These are phyloP conservation scores for Botryococcus braunii DNA, from an alignment of 163 green algal genomes.

Conservation along the genomic window DNA sequence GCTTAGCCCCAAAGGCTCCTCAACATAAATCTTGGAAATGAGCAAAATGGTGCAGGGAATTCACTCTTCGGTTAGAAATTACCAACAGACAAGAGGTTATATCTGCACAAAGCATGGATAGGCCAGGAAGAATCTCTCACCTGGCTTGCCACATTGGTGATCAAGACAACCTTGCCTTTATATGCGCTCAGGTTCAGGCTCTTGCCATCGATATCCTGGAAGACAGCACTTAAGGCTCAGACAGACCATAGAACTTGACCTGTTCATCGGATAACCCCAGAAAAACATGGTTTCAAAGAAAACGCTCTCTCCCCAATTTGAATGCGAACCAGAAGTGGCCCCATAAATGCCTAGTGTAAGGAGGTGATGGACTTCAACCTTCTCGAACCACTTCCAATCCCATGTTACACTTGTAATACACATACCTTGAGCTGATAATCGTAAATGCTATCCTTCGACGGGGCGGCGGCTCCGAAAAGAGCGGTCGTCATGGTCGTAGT, in stretches of 20 bases:
- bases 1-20: too few species aligned
- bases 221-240: background rate
- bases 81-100: too few species aligned
- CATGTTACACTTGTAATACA: background rate
- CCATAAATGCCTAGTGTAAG: background rate
- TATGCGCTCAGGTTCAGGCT: conserved; percentile 20
- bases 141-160: conserved; percentile 31
- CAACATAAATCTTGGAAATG: too few species aligned
- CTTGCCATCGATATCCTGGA: conserved; percentile 35
- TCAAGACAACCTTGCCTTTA: conserved; percentile 34
- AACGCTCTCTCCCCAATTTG: background rate
- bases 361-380: background rate
- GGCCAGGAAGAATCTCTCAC: too few species aligned
- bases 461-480: conserved; percentile 1
- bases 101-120: background rate
- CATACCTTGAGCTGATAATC: conserved; percentile 16
- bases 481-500: too few species aligned
- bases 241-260: background rate
- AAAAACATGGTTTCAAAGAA: background rate
- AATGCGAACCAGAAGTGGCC: background rate
- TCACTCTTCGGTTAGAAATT: too few species aligned
- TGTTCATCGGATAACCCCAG: background rate
- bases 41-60: too few species aligned
- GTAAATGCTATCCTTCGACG: conserved; percentile 6
- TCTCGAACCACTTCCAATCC: background rate